Percentiles rank a stretch among this genome's conserved stretches.
phyloP scores from a whole-genome alignment of 2,329 filamentous ascomycete genomes.

The Colletotrichum falcatum region DNA sequence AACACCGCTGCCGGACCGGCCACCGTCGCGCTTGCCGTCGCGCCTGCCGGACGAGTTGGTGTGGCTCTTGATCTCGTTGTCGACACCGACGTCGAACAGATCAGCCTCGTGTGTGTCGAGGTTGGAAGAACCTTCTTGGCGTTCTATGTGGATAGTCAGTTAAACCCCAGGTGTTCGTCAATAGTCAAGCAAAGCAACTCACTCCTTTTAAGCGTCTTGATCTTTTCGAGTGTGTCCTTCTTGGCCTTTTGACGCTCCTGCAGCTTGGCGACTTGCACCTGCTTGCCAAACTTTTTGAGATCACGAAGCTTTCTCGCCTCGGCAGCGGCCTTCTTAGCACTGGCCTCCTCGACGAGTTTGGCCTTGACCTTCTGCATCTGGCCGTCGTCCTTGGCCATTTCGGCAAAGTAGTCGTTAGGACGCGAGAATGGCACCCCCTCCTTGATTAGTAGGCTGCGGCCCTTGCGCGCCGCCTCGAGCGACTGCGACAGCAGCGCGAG shows the following conservation, averaged over 20 bases:
- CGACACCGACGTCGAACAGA: constrained; percentile 90
- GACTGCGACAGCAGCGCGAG: constrained; percentile 93
- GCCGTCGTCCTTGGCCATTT: constrained; percentile 98
- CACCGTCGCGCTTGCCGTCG: constrained; percentile 52
- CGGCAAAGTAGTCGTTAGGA: constrained; percentile 95
- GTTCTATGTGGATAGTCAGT: constrained; percentile 68
- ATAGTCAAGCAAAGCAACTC: constrained; percentile 57
- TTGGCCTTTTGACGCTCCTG: constrained; percentile 95
- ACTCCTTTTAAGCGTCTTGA: constrained; percentile 96
- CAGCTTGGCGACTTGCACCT: constrained; percentile 94
- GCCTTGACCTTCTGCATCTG: constrained; percentile 98
- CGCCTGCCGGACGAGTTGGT: constrained; percentile 57
- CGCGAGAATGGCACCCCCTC: constrained; percentile 89
- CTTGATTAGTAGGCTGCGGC: constrained; percentile 78
- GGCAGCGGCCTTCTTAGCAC: constrained; percentile 89
- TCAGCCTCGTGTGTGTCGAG: constrained; percentile 82
- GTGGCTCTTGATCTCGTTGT: constrained; percentile 70
- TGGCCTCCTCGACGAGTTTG: constrained; percentile 92
- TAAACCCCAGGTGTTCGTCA: neutral
- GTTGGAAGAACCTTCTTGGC: constrained; percentile 75
- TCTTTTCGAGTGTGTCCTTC: constrained; percentile 94
- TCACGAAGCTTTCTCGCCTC: constrained; percentile 94
- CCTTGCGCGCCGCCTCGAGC: constrained; percentile 80
- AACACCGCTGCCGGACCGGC: constrained; percentile 50
- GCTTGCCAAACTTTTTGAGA: constrained; percentile 99